Evolutionary conservation across 768 basidiomycete genomes (phyloP), one percentile per base, ranked within the genome.

Genomic region (Auriscalpium vulgare): DNA sequence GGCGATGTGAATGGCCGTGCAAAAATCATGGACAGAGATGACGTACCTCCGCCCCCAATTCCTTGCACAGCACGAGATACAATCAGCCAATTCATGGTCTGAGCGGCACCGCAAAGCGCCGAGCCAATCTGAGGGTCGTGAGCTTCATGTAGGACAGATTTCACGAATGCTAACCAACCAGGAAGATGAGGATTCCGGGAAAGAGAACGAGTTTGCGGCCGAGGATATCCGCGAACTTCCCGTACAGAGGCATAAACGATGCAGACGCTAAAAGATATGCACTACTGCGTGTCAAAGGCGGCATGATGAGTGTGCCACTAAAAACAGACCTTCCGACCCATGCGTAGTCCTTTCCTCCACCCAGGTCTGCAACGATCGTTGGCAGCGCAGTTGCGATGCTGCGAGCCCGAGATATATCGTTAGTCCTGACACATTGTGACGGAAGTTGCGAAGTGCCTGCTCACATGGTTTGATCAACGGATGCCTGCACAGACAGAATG

Each of bases 331-430:
- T 84, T 55, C 84, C 84, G 40, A 88, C 83, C 87, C 88, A 89
- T 51, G 84, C 81, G 59, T 89, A 88, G 38, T 74, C 73, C 14
- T 67, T 75, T 7, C 82, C 84, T 29, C 82, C 85, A 47, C 84
- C 81, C 0, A 89, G 75, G 23, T 85, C 66, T n/a, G 63, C 67
- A 10, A 87, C 83, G 51, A 90, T 88, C 0, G 85, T 87, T 1
- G 87, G 87, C 37, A 89, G 69, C n/a, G 87, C 87, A 8, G 87
- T 88, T 9, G 85, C 81, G 10, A 88, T 81, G 56, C 60, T 62
- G 38, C 23, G 43, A 85, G 23, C 23, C 23, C 84, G 14, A 81
- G 83, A 82, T 84, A 37, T 10, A n/a, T 37, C 6, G 34, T 47
- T 65, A n/a, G n/a, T 29, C 29, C 23, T 43, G 40, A n/a, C n/a